A percentile compares a stretch with the other conserved stretches of the same genome.
Evolutionary conservation across 1,284 basidiomycete species (phyloP).

Genomic region (Pisolithus thermaeus): DNA sequence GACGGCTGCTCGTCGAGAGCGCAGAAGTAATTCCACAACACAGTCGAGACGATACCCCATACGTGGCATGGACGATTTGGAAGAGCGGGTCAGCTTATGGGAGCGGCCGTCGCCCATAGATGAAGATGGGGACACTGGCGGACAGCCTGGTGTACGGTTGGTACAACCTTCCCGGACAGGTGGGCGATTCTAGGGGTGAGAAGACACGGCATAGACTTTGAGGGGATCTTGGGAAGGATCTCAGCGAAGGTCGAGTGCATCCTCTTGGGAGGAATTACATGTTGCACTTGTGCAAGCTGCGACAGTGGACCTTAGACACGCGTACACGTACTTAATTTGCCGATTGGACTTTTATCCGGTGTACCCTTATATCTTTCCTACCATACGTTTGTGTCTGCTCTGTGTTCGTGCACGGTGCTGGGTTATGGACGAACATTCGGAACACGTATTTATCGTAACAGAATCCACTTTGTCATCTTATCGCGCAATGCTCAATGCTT

Average conservation of each 20-base stretch:
- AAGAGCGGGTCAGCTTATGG: conserved; percentile 25
- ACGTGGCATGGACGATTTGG: conserved; percentile 21
- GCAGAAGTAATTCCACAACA: conserved; percentile 23
- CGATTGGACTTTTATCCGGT: neutral
- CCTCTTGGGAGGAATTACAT: no score
- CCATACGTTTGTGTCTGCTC: neutral
- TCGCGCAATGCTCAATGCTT: no score
- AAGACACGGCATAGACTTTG: neutral
- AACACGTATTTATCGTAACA: no score
- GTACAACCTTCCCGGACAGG: conserved; percentile 13
- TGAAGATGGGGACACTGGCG: conserved; percentile 9
- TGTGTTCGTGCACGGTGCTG: no score
- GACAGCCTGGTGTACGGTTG: conserved; percentile 16
- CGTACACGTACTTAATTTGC: neutral
- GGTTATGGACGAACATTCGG: no score
- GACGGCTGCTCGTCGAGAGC: neutral
- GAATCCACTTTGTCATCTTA: no score
- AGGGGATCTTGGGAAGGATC: neutral
- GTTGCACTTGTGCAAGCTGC: neutral
- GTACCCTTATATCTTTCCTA: neutral
- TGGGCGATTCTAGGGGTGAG: conserved; percentile 15
- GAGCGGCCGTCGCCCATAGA: conserved; percentile 16
- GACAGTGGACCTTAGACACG: neutral
- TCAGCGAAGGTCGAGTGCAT: no score
- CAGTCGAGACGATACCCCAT: conserved; percentile 23